phyloP scores from a whole-genome alignment of 306 rosid genomes.

The Cercis canadensis region DNA sequence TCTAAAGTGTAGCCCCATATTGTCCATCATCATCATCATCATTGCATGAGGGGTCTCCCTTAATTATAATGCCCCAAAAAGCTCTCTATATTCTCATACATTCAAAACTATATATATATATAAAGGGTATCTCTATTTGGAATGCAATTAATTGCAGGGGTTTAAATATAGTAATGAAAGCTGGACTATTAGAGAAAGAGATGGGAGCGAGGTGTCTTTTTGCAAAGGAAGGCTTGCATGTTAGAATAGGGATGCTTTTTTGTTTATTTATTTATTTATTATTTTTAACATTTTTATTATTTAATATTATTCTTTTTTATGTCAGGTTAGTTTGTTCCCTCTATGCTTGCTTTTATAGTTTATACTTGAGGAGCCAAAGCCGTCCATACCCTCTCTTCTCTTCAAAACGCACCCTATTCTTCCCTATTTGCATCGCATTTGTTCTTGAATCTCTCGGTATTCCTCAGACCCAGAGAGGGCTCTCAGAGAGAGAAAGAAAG shows the following conservation, averaged over 20 bases:
- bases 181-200: conserved; percentile 36
- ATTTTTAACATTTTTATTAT: conserved; percentile 2
- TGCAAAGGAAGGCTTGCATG: conserved; percentile 61
- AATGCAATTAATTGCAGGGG: conserved; percentile 28
- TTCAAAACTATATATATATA: conserved; percentile 27
- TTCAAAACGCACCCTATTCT: conserved; percentile 97
- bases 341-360: conserved; percentile 35
- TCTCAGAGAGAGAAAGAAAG: conserved; percentile 46
- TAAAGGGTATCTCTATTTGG: conserved; percentile 3
- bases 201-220: conserved; percentile 54
- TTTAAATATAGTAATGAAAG: conserved; percentile 34
- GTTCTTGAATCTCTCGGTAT: conserved; percentile 90
- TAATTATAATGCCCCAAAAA: conserved; percentile 49
- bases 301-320: conserved; percentile 36
- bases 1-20: conserved; percentile 20
- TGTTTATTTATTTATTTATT: neutral
- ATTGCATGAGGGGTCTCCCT: conserved; percentile 55
- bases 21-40: conserved; percentile 49
- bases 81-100: conserved; percentile 31
- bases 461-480: conserved; percentile 56
- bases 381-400: conserved; percentile 48
- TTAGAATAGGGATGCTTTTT: conserved; percentile 61
- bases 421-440: conserved; percentile 94
- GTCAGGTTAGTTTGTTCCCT: conserved; percentile 46
- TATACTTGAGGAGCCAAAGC: conserved; percentile 56